Conservation (phyloP, 2,329 filamentous ascomycete genomes). For the Xylaria polymorpha region DNA sequence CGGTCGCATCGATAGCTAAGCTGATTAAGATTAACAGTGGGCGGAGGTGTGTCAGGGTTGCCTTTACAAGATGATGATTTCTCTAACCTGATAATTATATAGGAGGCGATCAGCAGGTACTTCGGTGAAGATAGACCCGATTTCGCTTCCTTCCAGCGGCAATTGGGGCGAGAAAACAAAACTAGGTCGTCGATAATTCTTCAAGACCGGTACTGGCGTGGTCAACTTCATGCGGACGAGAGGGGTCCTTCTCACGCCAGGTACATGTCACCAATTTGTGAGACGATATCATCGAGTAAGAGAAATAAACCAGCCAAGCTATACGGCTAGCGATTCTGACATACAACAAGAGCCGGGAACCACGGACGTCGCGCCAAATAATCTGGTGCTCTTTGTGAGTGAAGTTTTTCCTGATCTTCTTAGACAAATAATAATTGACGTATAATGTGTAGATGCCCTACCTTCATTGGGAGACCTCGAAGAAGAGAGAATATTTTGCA, state of each 20-base stretch:
- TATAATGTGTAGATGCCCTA: slow-evolving; percentile 52
- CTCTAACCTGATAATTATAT: not conserved
- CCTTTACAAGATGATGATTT: not conserved
- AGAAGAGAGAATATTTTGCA: slow-evolving; percentile 47
- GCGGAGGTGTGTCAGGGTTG: too few species aligned
- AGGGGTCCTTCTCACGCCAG: slow-evolving; percentile 48
- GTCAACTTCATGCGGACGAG: slow-evolving; percentile 48
- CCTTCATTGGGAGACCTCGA: slow-evolving; percentile 56
- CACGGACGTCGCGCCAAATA: too few species aligned
- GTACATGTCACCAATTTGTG: slow-evolving; percentile 52
- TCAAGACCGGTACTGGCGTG: slow-evolving; percentile 50
- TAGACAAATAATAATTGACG: not conserved
- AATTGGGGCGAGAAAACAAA: slow-evolving; percentile 21
- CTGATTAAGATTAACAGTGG: too few species aligned
- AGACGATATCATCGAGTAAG: slow-evolving; percentile 44
- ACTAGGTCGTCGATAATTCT: slow-evolving; percentile 45
- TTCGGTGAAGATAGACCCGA: slow-evolving; percentile 40
- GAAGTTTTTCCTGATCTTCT: too few species aligned
- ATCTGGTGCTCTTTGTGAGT: too few species aligned
- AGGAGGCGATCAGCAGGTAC: slow-evolving; percentile 49
- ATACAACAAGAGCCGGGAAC: too few species aligned
- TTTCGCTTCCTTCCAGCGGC: slow-evolving; percentile 18
- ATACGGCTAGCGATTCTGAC: too few species aligned
- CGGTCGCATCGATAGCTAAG: not conserved
- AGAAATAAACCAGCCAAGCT: too few species aligned